These are phyloP conservation scores for Hebeloma cylindrosporum DNA, from an alignment of 768 basidiomycete species.

Conservation along the genomic window DNA sequence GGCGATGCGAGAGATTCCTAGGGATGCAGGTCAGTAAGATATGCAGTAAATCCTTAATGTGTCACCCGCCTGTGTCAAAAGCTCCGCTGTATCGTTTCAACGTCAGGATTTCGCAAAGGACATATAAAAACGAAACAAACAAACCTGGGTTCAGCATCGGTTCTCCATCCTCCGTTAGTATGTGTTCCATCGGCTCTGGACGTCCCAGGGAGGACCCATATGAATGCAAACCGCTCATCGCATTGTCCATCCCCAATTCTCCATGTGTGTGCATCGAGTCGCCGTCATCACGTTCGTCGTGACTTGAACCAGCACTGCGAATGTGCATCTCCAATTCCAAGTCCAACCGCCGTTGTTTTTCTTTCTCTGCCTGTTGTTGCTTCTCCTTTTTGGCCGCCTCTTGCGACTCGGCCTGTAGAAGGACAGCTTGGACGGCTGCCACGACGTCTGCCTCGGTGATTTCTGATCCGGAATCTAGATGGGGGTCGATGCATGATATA, in stretches of 20 bases:
- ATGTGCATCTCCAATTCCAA: neutral
- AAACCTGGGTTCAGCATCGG: constrained; percentile 69
- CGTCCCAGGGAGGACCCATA: constrained; percentile 35
- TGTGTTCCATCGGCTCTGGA: constrained; percentile 50
- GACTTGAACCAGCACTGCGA: neutral
- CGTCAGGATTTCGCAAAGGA: neutral
- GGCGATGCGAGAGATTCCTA: constrained; percentile 71
- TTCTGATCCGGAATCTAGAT: constrained; percentile 15
- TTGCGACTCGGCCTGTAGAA: constrained; percentile 22
- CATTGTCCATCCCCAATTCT: constrained; percentile 13
- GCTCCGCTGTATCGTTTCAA: constrained; percentile 43
- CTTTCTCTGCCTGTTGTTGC: constrained; percentile 11
- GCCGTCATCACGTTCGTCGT: neutral
- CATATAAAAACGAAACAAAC: constrained; percentile 21
- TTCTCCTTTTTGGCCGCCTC: constrained; percentile 15
- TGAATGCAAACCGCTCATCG: constrained; percentile 23
- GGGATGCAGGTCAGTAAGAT: constrained; percentile 4
- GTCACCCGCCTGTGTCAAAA: constrained; percentile 62
- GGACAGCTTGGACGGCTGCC: constrained; percentile 24
- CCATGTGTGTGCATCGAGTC: constrained; percentile 1
- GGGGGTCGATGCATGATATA: constrained; percentile 10
- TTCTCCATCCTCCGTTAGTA: constrained; percentile 63
- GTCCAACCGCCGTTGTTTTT: neutral
- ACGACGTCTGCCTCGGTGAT: constrained; percentile 28
- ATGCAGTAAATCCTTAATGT: constrained; percentile 5